These are phyloP conservation scores for Thielaviopsis ethacetica DNA, from an alignment of 2,329 filamentous ascomycete species.

Conservation along the genomic window DNA sequence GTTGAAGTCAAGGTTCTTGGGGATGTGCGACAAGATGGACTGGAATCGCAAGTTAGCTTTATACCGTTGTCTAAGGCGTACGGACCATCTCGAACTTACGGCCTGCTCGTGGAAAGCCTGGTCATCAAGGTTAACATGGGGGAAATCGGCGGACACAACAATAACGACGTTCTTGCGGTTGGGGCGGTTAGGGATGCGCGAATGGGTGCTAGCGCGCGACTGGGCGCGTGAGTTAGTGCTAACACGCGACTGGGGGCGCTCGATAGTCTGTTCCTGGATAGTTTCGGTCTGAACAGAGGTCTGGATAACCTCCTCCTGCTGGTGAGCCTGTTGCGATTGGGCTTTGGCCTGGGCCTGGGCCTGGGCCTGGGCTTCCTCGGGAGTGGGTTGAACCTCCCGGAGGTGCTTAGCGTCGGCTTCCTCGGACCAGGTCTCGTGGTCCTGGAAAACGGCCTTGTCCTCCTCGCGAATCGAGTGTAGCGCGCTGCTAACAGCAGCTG, in stretches of 20 bases:
- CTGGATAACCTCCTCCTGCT: not conserved
- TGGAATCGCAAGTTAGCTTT: constrained; percentile 20
- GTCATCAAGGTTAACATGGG: constrained; percentile 40
- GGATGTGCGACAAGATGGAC: constrained; percentile 82
- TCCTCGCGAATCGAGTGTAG: constrained; percentile 73
- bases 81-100: constrained; percentile 43
- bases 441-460: constrained; percentile 61
- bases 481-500: constrained; percentile 66
- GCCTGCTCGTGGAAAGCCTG: constrained; percentile 58
- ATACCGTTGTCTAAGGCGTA: not conserved
- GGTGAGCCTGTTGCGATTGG: not conserved
- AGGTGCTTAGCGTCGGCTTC: constrained; percentile 57
- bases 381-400: constrained; percentile 15
- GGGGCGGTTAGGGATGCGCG: constrained; percentile 2
- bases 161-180: constrained; percentile 65
- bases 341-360: not conserved
- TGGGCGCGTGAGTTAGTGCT: constrained; percentile 7
- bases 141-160: constrained; percentile 66
- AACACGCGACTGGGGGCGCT: constrained; percentile 7
- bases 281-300: not conserved
- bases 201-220: constrained; percentile 3
- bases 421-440: constrained; percentile 85
- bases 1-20: constrained; percentile 56
- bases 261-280: not conserved
- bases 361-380: not conserved